Evolutionary conservation across 352 stramenopile genomes (phyloP), one percentile per base, ranked within the genome.

Genomic region (Phytopythium mirpurense): DNA sequence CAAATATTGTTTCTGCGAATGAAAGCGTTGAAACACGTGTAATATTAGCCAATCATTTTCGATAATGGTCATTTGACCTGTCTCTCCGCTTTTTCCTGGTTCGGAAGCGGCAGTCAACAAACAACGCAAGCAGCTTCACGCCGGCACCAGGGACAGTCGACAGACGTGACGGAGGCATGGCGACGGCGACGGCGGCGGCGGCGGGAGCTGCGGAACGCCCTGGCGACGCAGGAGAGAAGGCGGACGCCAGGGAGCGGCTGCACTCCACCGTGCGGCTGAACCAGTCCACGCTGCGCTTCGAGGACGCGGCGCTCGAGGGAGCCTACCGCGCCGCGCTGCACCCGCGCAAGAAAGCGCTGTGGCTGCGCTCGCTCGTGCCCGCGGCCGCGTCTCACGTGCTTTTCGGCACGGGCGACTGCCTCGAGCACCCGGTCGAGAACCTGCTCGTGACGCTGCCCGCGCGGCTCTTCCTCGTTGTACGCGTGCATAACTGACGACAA

Each of bases 191-290:
- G 7, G 14, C 21, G 40, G 31, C 40, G 40, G 31, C 10, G 10
- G 40, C 21, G 40, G 40, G 6, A 21, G 40, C 40, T 9, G 21
- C 14, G 19, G 21, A 27, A 18, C 8, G 31, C 46, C 29, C 27
- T 4, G 18, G 29, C 45, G 45, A 9, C 45, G 31, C 46, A 9
- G 23, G 9, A 26, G 27, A 5, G 1, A 8, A 12, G 0, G 41
- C 34, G 43, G 19, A 15, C n/a, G 56, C 40, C 38, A 36, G 43
- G 42, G 61, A 66, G 44, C 61, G 68, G 5, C 42, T 77, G 55
- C 82, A 93, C 66, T 90, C 83, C 59, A 93, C 83, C 19, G 83
- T 93, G 59, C 77, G 79, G 2, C 64, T 93, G 19, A 88, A 90
- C 64, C 74, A 87, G 56, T 90, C 86, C 64, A 81, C 83, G 51